Evolutionary conservation across 2,329 filamentous ascomycete species (phyloP).

Genomic region (Fusarium ramigenum): DNA sequence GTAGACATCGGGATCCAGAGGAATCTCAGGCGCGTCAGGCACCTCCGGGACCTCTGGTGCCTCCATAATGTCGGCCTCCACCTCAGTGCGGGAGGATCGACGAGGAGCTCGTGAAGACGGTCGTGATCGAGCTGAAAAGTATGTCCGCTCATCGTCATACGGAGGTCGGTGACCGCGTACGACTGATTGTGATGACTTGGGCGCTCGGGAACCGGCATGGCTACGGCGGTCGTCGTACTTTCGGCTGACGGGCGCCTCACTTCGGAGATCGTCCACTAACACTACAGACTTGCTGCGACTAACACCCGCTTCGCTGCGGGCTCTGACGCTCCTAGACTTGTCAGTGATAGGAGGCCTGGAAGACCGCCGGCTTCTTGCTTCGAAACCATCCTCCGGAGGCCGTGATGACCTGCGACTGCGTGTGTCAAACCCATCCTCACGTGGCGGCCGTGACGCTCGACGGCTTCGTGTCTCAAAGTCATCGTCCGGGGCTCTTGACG

Average conservation of each 20-base stretch:
- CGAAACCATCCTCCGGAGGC: constrained; percentile 47
- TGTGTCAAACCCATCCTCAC: constrained; percentile 47
- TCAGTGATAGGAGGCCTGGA: constrained; percentile 48
- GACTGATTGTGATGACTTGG: constrained; percentile 41
- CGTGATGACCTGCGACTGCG: constrained; percentile 54
- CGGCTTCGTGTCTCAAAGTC: constrained; percentile 30
- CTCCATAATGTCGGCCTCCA: constrained; percentile 42
- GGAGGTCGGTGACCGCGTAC: constrained; percentile 36
- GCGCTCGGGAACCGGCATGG: constrained; percentile 50
- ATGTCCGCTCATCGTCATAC: constrained; percentile 52
- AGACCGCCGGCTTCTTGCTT: constrained; percentile 52
- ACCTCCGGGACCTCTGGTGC: constrained; percentile 37
- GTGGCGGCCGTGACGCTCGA: constrained; percentile 26
- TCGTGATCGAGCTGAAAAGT: constrained; percentile 53
- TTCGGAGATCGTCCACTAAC: constrained; percentile 55
- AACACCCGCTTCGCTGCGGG: constrained; percentile 51
- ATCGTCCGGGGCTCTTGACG: constrained; percentile 28
- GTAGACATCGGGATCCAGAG: constrained; percentile 27
- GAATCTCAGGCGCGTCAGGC: constrained; percentile 29
- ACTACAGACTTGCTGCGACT: constrained; percentile 41
- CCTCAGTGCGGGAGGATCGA: constrained; percentile 38
- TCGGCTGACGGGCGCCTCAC: constrained; percentile 44
- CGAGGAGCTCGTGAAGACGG: constrained; percentile 39
- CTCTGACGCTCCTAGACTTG: constrained; percentile 46
- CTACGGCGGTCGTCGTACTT: constrained; percentile 54